Base-by-base conservation (phyloP, 345 rosid species). In the Gossypium stocksii region DNA sequence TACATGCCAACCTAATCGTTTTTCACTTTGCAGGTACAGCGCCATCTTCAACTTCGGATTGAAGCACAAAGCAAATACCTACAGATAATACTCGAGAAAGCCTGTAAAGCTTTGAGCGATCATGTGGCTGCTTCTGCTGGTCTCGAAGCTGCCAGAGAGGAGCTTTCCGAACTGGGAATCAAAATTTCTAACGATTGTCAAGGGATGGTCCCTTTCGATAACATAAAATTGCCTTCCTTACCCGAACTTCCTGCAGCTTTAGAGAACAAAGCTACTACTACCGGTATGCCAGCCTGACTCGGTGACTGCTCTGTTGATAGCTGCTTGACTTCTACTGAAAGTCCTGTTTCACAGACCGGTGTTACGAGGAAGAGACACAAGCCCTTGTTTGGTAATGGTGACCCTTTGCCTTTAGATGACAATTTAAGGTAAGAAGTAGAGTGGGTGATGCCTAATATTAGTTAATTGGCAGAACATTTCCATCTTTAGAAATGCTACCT, bases 1-100 rank as follows among this genome's bases (percentile, higher is more conserved):
- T 13, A 20, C 51, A 64, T 10, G 10, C 44, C 13, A 29, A 27
- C 19, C 69, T 73, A 45, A 41, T 70, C 64, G 16, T 62, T 72
- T 66, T 72, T 82, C 73, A 52, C 63, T 59, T 73, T 52, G 78
- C 89, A 94, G 98, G 97, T 94, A 53, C 98, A 92, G 78, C 86
- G 85, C 25, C 88, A 82, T n/a, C 91, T 94, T 67, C 98, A 92
- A 76, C 88, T 92, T 60, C 87, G 97, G 78, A 92, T 92, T 2
- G 95, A 94, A 81, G 88, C 98, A 4, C 98, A 94, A 74, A 86
- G 97, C 66, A 91, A 89, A 78, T 94, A 94, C 83, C 81, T 94
- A 51, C 98, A 94, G 66, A 73, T 90, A 14, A 89, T 94, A 78
- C 90, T 94, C 0, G 98, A 94, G 84, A 94, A 91, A 81, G 98